Evolutionary conservation across 129 eudicot genomes (phyloP).

Genomic region (Calendula officinalis): DNA sequence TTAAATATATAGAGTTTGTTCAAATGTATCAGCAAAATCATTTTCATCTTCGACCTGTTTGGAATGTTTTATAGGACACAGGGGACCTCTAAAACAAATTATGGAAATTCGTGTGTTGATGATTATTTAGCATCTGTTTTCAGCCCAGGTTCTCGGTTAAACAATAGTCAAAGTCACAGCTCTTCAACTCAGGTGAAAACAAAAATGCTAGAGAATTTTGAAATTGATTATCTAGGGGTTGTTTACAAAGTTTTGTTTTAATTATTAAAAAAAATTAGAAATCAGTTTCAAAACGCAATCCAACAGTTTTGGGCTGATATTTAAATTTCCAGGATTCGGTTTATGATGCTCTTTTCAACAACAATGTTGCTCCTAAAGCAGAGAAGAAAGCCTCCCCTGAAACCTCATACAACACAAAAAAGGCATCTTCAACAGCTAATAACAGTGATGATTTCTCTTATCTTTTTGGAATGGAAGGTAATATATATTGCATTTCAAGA

Average conservation of each 20-base stretch:
- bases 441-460: constrained; percentile 58
- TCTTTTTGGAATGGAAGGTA: constrained; percentile 80
- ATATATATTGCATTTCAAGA: background rate
- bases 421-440: constrained; percentile 30
- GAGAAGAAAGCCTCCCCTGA: constrained; percentile 28
- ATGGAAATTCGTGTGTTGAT: constrained; percentile 23
- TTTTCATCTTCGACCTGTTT: constrained; percentile 44
- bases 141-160: constrained; percentile 32
- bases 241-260: background rate
- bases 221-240: too few relatives aligned
- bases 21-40: constrained; percentile 42
- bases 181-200: constrained; percentile 46
- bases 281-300: background rate
- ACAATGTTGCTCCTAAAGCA: constrained; percentile 29
- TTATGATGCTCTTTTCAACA: constrained; percentile 51
- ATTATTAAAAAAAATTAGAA: background rate
- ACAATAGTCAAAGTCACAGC: constrained; percentile 28
- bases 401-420: constrained; percentile 29
- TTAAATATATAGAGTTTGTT: too few relatives aligned
- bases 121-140: constrained; percentile 58
- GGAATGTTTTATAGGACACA: constrained; percentile 37
- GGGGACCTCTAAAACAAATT: constrained; percentile 20
- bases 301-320: constrained; percentile 3
- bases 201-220: too few relatives aligned
- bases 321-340: constrained; percentile 48